A percentile compares a stretch with the other conserved stretches of the same genome.
phyloP scores from a whole-genome alignment of 148 eudicot species.

The Simmondsia chinensis region DNA sequence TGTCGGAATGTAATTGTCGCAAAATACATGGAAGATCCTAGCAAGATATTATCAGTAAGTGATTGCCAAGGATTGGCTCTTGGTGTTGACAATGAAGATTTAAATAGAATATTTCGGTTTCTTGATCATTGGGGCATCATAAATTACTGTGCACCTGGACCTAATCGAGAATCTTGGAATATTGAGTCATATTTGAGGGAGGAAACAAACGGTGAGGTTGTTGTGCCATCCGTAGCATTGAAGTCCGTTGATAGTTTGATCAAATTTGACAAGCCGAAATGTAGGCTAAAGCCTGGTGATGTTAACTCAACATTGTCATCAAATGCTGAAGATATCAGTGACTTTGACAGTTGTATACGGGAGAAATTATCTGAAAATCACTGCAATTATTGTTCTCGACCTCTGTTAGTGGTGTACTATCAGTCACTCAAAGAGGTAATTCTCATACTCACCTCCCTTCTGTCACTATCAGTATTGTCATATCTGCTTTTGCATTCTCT shows the following conservation, averaged over 20 bases:
- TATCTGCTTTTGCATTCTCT: not conserved
- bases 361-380: conserved; percentile 59
- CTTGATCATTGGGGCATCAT: conserved; percentile 97
- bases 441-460: not conserved
- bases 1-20: conserved; percentile 65
- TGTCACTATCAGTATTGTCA: not conserved
- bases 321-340: conserved; percentile 34
- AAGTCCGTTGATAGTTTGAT: conserved; percentile 87
- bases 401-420: conserved; percentile 48
- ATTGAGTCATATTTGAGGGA: conserved; percentile 47
- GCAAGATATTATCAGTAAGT: conserved; percentile 43
- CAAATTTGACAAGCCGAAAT: conserved; percentile 77
- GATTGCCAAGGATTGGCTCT: conserved; percentile 52
- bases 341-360: conserved; percentile 60
- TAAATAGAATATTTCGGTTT: conserved; percentile 68
- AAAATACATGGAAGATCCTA: conserved; percentile 71
- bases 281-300: conserved; percentile 53
- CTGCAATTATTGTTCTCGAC: conserved; percentile 60
- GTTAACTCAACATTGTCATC: conserved; percentile 41
- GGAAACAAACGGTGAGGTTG: conserved; percentile 71
- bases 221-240: conserved; percentile 70
- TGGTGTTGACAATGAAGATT: conserved; percentile 53
- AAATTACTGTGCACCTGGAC: conserved; percentile 57
- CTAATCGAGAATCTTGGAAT: conserved; percentile 29
- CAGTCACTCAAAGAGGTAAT: conserved; percentile 88